These are phyloP conservation scores for Extremus antarcticus DNA, from an alignment of 495 filamentous ascomycete species.

Conservation along the genomic window DNA sequence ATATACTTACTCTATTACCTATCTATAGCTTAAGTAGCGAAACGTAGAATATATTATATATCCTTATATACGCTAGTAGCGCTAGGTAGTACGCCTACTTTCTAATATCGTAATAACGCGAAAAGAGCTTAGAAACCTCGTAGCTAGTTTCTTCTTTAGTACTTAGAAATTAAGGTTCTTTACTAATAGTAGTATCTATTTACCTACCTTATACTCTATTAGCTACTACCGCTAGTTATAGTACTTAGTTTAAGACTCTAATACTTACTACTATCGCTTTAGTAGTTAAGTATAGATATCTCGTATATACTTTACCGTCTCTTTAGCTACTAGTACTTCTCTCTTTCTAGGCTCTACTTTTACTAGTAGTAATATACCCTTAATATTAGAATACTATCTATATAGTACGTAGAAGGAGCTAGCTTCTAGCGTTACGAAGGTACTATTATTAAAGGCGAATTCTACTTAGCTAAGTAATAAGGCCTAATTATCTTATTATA, in stretches of 20 bases:
- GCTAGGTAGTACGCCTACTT: slow-evolving; percentile 2
- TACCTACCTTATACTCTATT: background rate
- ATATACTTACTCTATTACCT: background rate
- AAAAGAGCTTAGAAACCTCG: slow-evolving; percentile 1
- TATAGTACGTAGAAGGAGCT: no score
- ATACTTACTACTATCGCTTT: background rate
- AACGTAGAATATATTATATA: no score
- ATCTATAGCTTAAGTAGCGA: background rate
- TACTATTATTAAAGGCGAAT: no score
- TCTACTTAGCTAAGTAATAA: slow-evolving; percentile 1
- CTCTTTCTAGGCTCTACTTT: background rate
- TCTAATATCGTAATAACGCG: slow-evolving; percentile 1
- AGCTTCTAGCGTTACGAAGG: no score
- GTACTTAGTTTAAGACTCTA: background rate
- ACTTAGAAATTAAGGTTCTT: slow-evolving; percentile 3
- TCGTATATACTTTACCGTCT: background rate
- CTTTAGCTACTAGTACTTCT: background rate
- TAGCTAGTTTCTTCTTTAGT: slow-evolving; percentile 7
- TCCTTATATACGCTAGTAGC: background rate
- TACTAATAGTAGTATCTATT: background rate
- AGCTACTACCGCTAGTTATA: no score
- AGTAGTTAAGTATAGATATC: background rate
- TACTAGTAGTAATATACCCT: no score
- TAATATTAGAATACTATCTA: no score
- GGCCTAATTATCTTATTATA: slow-evolving; percentile 11